Evolutionary conservation across 208 protist species (phyloP), one percentile per base, ranked within the genome.

Genomic region (Leishmania lainsoni): DNA sequence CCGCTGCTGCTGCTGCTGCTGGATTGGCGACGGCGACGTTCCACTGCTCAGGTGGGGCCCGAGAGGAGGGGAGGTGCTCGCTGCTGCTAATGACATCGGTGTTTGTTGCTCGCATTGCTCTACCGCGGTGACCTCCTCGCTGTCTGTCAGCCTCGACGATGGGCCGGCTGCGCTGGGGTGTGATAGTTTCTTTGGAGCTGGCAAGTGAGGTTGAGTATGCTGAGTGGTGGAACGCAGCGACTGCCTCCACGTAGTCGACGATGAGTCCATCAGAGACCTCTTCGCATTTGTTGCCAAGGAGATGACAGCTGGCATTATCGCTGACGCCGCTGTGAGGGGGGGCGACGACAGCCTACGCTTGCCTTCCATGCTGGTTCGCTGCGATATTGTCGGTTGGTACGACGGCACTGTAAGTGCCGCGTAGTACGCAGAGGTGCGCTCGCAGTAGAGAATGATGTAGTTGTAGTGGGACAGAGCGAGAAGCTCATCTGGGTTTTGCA

Each of bases 371-470:
- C 35, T 49, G 17, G 29, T 42, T 61, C 17, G 58, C 39, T 54
- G 61, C 26, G 81, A 49, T 49, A 78, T 63, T 54, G 66, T 58
- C 6, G 75, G 58, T 10, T 85, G 81, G 10, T 81, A 42, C 17
- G 76, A 76, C 6, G 77, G 49, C 26, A 85, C 58, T 3, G 78
- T 75, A 42, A 88, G 68, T 26, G 85, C 85, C 1, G 85, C 81
- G 78, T 88, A 88, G 78, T 81, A 85, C 48, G 75, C 39, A 4
- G 75, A 75, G 59, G 85, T 88, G n/a, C 75, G 78, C 59, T 80
- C 59, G 69, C 77, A 74, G 81, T 81, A 85, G 14, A 84, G 74
- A n/a, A 88, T 74, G 48, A 88, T 59, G 45, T 81, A 83, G 58
- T 56, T 77, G 69, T 77, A 45, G 42, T 76, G 58, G 29, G 76